Base-by-base conservation (phyloP, 148 eudicot species). In the Dianthus caryophyllus region DNA sequence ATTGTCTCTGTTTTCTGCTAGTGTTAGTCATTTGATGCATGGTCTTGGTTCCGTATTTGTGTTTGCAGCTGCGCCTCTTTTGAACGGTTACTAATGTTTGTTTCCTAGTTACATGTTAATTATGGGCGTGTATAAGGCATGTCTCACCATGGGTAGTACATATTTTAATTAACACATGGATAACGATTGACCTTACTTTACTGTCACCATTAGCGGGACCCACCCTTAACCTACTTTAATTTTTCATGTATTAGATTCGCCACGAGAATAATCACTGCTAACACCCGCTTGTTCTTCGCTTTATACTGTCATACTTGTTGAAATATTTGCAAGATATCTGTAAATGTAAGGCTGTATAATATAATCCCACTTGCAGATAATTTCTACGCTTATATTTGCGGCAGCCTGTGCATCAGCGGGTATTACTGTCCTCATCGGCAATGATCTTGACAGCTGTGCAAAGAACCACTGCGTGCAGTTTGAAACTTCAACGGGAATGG, bases 321-420 rank as follows among this genome's bases (percentile, higher is more conserved):
- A 47, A 11, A 15, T 47, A 4, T 20, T 15, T 47, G n/a, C 16
- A 4, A 47, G 0, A 16, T 47, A n/a, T n/a, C n/a, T 20, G n/a
- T 4, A 17, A 1, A 4, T 11, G 16, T 47, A 14, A 47, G 5
- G 20, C 1, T n/a, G 15, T 11, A 15, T 1, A 14, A 12, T 18
- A 6, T 48, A 5, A 33, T 48, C 22, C 9, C 17, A 69, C 29
- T 54, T 83, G 84, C 96, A 92, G 98, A 81, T 92, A 57, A 84
- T 87, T 31, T 87, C 91, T 8, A 92, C 90, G 22, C 91, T 92
- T 61, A 89, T 84, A 68, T 92, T 92, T 79, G 91, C 98, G 2
- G 92, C 98, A 69, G 98, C 98, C 21, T 92, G 91, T 84, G 87
- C 96, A 38, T 89, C 94, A 50, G 96, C 98, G 5, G 98, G 98